phyloP scores from a whole-genome alignment of 441 rosid species.

The Bocquillonia castaneifolia region DNA sequence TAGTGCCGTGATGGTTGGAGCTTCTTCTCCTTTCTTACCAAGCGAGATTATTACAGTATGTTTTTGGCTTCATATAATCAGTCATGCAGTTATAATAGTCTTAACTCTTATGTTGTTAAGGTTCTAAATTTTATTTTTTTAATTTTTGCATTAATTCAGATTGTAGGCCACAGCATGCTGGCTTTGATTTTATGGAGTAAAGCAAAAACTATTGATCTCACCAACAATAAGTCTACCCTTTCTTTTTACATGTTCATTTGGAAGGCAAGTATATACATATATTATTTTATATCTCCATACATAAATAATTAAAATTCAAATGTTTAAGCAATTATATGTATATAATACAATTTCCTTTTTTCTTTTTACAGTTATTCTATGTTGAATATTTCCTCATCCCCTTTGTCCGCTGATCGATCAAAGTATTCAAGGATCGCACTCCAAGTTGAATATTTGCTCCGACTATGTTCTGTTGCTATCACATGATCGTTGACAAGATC shows the following conservation, averaged over 20 bases:
- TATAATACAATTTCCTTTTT: too few species aligned
- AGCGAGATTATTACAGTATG: constrained; percentile 27
- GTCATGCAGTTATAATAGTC: too few species aligned
- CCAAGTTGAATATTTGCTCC: too few species aligned
- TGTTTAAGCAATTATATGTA: too few species aligned
- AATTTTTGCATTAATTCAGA: constrained; percentile 13
- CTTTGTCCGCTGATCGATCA: constrained; percentile 23
- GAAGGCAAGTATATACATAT: constrained; percentile 37
- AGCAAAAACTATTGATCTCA: constrained; percentile 24
- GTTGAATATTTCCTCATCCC: constrained; percentile 30
- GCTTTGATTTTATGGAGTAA: constrained; percentile 21
- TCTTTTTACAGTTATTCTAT: constrained; percentile 28
- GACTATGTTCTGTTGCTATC: too few species aligned
- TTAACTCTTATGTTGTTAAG: too few species aligned
- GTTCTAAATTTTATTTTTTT: too few species aligned
- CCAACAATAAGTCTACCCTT: constrained; percentile 22
- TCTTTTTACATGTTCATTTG: constrained; percentile 36
- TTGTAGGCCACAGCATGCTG: constrained; percentile 22
- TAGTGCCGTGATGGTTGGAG: constrained; percentile 25
- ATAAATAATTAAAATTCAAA: too few species aligned
- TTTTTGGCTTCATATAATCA: too few species aligned
- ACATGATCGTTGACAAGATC: too few species aligned
- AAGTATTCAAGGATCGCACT: too few species aligned
- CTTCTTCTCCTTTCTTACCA: constrained; percentile 20
- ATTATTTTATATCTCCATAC: too few species aligned